Evolutionary conservation across 345 rosid species (phyloP), one percentile per base, ranked within the genome.

Genomic region (Cochlearia excelsa): DNA sequence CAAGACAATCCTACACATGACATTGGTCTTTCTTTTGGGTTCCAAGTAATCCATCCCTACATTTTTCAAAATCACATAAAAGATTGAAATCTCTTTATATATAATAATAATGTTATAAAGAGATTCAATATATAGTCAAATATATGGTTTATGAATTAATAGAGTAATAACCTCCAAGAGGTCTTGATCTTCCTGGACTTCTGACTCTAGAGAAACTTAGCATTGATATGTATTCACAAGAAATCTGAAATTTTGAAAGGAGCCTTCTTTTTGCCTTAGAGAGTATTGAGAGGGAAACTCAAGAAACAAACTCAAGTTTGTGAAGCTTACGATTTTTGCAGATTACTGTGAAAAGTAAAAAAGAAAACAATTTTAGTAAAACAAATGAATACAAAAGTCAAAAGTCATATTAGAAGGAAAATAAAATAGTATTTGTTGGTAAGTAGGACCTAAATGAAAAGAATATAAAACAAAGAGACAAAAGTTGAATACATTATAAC

Each of bases 1-100:
- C 75, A 93, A 73, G 51, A 87, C 49, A 72, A 93, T 67, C 80
- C 81, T 93, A 3, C 95, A 90, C 37, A 82, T 71, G 34, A 83
- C 65, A 74, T 73, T 87, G 59, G 71, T 66, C 78, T 85, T 93
- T 67, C 80, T 86, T 67, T 87, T 93, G n/a, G 91, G 95, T 63
- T 89, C 99, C 3, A 82, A 63, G 63, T 84, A 87, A 28, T 93
- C 99, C 86, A 93, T 77, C 51, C 94, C 97, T 93, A 69, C 61
- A 85, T 6, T 5, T 34, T 41, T 16, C 8, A 52, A 47, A 26
- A 1, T 48, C 51, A 9, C 39, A 29, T 30, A 44, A 37, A 33
- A 7, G 38, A 51, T 39, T 63, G 34, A 27, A 28, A 2, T 9
- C 8, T 44, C 1, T 43, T 2, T 0, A 30, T 37, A 11, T 46